Evolutionary conservation across 768 basidiomycete genomes (phyloP), one percentile per base, ranked within the genome.

Genomic region (Coprinopsis marcescibilis): DNA sequence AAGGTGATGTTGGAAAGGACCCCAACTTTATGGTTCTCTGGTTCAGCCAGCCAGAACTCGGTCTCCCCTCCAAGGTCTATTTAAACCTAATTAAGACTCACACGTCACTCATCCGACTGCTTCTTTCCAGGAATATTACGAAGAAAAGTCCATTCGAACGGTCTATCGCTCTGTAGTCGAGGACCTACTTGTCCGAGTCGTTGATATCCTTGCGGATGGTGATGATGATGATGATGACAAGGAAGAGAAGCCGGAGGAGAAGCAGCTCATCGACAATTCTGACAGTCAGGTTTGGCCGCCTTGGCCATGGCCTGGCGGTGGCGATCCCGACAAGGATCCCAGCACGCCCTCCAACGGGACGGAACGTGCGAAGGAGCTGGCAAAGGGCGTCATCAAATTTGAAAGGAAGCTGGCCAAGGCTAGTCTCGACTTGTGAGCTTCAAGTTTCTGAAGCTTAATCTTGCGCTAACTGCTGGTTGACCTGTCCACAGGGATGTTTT

Each of bases 1-100:
- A 95, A 49, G 93, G 94, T 24, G 94, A 97, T 60, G 77, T 81
- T 19, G 90, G 84, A 6, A 72, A 79, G 4, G 90, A 96, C 56
- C 90, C 94, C 0, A 89, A 93, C 56, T 69, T 73, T 41, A 91
- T 95, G 82, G 75, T 76, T 0, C 70, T 92, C 12, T 92, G 87
- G 86, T 83, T 95, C 56, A 84, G 76, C 53, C 93, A 96, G 59
- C 77, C 87, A 2, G 68, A 65, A 6, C 70, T 95, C 12, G 89
- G 90, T 33, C 80, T 96, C 11, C 93, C 91, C 1, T 81, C 93
- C 13, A 94, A 93, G 76, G 89, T 87, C 6, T 43, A 43, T 4
- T 50, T 60, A 6, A 48, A 52, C 10, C 15, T n/a, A 19, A 25
- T 41, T 29, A 13, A 38, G 32, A 12, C 29, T 42, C 14, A 15